Evolutionary conservation across 495 filamentous ascomycete species (phyloP), one percentile per base, ranked within the genome.

Genomic region (Penicillium pulvis): DNA sequence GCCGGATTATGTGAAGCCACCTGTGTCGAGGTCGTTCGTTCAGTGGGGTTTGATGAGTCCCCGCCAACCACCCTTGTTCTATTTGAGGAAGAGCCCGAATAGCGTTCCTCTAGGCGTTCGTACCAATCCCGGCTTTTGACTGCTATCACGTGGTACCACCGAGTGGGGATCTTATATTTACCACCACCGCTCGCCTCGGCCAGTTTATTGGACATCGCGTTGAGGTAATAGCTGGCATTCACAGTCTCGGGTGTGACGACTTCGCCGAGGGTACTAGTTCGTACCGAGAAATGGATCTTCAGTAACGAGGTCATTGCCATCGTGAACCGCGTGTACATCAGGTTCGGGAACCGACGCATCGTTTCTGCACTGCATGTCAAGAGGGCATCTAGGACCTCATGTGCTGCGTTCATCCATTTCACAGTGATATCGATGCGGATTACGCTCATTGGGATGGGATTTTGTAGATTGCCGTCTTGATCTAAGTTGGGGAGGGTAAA

Each of bases 221-320:
- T 69, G 2, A 84, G 67, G 58, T 83, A 84, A 39, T 66, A 71
- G 12, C 71, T 73, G 16, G 80, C 67, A 45, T 78, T 81, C 41
- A 84, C 64, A 11, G 68, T 67, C 44, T 76, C 61, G 0, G 70
- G 60, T 0, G 74, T 73, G 10, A 83, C 65, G 19, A 82, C 69
- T 46, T 76, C 67, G 4, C 81, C 77, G 8, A 84, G 64, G 0
- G 70, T 64, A 7, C 72, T 71, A 10, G 76, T 70, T 19, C 74
- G 74, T 20, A 80, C 71, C 0, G 79, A 78, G 58, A 78, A 79
- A 57, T 79, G 75, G 26, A 81, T 74, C 51, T 83, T 83, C 43
- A 81, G 63, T 10, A 84, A 68, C 3, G 78, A 75, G 31, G 79
- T 75, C 16, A 82, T 31, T 0, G 75, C 73, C 56, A 75, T 74